Evolutionary conservation across 1,284 basidiomycete genomes (phyloP), one percentile per base, ranked within the genome.

Genomic region (Gomphus bonarii): DNA sequence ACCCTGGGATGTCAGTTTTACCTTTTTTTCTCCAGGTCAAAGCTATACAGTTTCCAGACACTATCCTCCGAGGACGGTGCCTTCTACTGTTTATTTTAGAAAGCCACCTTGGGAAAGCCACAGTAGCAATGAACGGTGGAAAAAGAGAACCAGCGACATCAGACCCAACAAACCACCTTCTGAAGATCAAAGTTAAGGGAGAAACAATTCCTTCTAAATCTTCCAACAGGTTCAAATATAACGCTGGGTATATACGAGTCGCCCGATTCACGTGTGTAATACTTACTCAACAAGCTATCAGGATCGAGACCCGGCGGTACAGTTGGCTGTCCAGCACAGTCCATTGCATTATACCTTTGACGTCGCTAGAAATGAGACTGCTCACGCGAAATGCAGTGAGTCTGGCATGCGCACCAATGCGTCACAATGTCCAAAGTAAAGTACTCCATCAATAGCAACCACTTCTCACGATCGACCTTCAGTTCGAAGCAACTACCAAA

Each of bases 281-380:
- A 20, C n/a, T 36, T 35, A 31, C 53, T 18, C 33, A 59, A 49
- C 51, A 33, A 28, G 40, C n/a, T 18, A 38, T 54, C 55, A 80
- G 79, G 80, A 64, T 71, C 65, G 22, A 72, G 80, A 25, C 77
- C 77, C 18, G 74, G 80, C 61, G 73, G 73, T 14, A 79, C 78
- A 8, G 68, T 81, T 51, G 78, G 78, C 78, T 9, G 70, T 82
- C 10, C 78, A 81, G 53, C 75, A 80, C 16, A 79, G 79, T 14
- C 76, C 78, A 14, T 66, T 82, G 46, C 74, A 80, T 65, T 82
- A 80, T 63, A 79, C 79, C 14, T 77, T 75, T 63, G 79, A 81
- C 63, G 79, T 69, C 42, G 53, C 65, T 9, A 70, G 75, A 11
- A 74, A 63, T 58, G 66, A 73, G 62, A 79, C 65, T 30, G 43